These are phyloP conservation scores for Asterella californica DNA, from an alignment of 225 moss, liverwort and hornwort species.

Conservation along the genomic window DNA sequence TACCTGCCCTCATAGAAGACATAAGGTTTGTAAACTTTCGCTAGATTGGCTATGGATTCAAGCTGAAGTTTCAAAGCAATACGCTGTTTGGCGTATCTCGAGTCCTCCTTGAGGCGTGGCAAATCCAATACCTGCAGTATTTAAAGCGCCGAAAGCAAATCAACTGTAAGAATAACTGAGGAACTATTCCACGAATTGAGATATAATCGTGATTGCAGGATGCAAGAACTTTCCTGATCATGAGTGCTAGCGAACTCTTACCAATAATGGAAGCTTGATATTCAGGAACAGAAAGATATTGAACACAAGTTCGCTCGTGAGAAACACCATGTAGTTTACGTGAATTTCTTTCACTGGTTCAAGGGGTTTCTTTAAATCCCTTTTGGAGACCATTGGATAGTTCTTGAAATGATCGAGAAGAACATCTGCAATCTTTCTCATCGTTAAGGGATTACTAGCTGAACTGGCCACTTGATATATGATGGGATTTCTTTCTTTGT, in stretches of 20 bases:
- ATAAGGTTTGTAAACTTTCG: constrained; percentile 65
- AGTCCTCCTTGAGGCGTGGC: not conserved
- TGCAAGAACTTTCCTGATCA: not conserved
- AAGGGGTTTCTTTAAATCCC: not conserved
- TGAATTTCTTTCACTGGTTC: constrained; percentile 49
- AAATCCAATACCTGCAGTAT: not conserved
- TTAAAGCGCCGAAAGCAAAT: not conserved
- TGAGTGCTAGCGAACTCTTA: not conserved
- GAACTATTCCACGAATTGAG: not conserved
- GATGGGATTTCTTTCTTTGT: constrained; percentile 31
- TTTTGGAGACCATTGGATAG: constrained; percentile 48
- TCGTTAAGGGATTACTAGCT: constrained; percentile 63
- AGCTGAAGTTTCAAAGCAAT: constrained; percentile 21
- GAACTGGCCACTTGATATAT: constrained; percentile 80
- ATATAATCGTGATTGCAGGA: not conserved
- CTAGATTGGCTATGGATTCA: constrained; percentile 50
- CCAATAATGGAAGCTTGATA: not conserved
- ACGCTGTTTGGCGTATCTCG: not conserved
- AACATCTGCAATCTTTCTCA: constrained; percentile 54
- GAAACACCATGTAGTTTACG: constrained; percentile 32
- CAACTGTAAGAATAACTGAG: not conserved
- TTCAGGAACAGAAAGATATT: not conserved
- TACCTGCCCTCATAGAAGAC: constrained; percentile 69
- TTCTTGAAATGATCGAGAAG: constrained; percentile 54
- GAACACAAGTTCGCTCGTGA: constrained; percentile 1